Evolutionary conservation across 805 yeast genomes (phyloP), one percentile per base, ranked within the genome.

Genomic region (Nakazawaea peltata): DNA sequence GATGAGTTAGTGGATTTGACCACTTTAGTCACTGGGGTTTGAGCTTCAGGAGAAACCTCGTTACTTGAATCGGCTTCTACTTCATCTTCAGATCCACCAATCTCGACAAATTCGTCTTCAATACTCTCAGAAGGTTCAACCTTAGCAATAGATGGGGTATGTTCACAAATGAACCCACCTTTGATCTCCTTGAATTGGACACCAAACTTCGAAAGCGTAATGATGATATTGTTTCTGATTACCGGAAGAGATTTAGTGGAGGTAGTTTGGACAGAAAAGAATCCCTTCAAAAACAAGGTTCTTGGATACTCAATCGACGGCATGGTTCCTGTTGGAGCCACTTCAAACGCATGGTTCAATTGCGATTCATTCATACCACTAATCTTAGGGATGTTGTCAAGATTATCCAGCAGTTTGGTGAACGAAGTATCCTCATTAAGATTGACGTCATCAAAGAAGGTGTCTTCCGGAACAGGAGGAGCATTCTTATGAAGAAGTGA

Each of bases 301-400:
- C 81, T 81, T 41, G 96, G 95, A 52, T 77, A 85, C 51, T 88
- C 96, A 54, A 90, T 86, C 1, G 96, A 86, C 19, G 94, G 95
- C 96, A 88, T 87, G 12, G 81, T 60, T 37, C 84, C 85, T 2
- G 80, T 74, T 38, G 77, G 72, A 11, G 94, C 87, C 41, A 61
- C 60, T 12, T 69, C 66, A 39, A 49, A 57, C 30, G 55, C 57
- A 9, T 49, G 40, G 40, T 74, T 54, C 30, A 74, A 68, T 42
- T 69, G 65, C 21, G 61, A 64, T 42, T 73, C 78, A 2, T 71
- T 53, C 30, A 67, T 48, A 35, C 62, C 65, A n/a, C 12, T 29
- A 9, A 24, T 28, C 9, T 14, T 34, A n/a, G 23, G 24, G 19
- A 26, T 22, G 21, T 22, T 14, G 4, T 26, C 23, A 31, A 57